Evolutionary conservation across 2,329 filamentous ascomycete species (phyloP), one percentile per base, ranked within the genome.

Genomic region (Pseudogymnoascus sp.): DNA sequence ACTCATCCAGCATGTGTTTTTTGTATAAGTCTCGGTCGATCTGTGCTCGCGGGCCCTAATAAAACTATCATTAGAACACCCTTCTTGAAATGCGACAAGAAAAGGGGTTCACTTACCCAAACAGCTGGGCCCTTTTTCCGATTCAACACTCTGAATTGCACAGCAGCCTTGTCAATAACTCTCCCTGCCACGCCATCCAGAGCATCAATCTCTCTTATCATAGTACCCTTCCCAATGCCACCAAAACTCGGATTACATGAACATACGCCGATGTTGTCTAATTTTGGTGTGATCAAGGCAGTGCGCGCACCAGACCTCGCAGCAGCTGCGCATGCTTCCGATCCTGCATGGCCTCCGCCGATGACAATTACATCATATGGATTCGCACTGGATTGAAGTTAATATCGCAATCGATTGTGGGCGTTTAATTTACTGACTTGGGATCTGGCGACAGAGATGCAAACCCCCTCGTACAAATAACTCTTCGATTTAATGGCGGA

Each of bases 181-280:
- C 91, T 84, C 0, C 91, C 92, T 0, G 92, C 88, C 18, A 99
- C 79, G 0, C 94, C 94, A 72, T 97, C 94, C 65, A 99, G 80
- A 0, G 94, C 94, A 77, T 99, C 94, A 33, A 99, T 88, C 76
- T 99, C 94, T 44, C 93, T 87, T 60, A 99, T 80, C 79, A 99
- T 97, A 8, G 91, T 97, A 14, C 94, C 94, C 74, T 99, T 99
- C 50, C 94, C 94, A 69, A 99, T 97, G n/a, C 94, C 94, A 40
- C 94, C 94, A 72, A 99, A 96, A 67, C 91, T 96, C 1, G 93
- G 93, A 74, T 97, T 97, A 78, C 93, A 97, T 37, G 92, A 97
- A 77, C 93, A 97, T 31, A 94, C 91, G 63, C 93, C 93, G 18
- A 97, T 86, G 70, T 97, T 96, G 64, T 92, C 87, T 64, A 91